These are phyloP conservation scores for Phlebopus sp. DNA, from an alignment of 1,284 basidiomycete species.

Conservation along the genomic window DNA sequence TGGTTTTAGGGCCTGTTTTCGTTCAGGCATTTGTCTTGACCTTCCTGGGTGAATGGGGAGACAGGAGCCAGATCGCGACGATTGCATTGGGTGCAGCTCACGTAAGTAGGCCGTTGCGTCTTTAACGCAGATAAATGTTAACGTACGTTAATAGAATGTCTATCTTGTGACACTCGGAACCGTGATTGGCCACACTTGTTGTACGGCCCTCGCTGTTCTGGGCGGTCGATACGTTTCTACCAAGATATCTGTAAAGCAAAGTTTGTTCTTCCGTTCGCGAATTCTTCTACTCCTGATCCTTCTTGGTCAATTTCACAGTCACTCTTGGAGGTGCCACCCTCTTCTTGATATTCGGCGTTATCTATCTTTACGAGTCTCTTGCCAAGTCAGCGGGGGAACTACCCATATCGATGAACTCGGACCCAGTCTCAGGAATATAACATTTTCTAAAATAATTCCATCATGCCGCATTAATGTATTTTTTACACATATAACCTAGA, in stretches of 20 bases:
- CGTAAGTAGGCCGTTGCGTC: slow-evolving; percentile 48
- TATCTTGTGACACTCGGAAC: slow-evolving; percentile 88
- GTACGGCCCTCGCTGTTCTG: slow-evolving; percentile 87
- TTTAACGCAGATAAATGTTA: slow-evolving; percentile 3
- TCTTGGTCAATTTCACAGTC: neutral
- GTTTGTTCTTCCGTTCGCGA: slow-evolving; percentile 46
- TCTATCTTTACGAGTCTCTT: slow-evolving; percentile 47
- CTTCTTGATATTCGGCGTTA: slow-evolving; percentile 60
- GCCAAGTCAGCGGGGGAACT: slow-evolving; percentile 13
- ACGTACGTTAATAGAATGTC: slow-evolving; percentile 44
- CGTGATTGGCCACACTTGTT: slow-evolving; percentile 83
- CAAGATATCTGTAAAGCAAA: slow-evolving; percentile 92
- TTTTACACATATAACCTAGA: neutral
- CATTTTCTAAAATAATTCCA: slow-evolving; percentile 33
- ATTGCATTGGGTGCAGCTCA: slow-evolving; percentile 96
- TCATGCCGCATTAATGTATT: slow-evolving; percentile 26
- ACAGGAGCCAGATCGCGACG: slow-evolving; percentile 95
- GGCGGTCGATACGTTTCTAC: slow-evolving; percentile 90
- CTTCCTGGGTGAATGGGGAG: slow-evolving; percentile 98
- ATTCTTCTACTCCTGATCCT: neutral
- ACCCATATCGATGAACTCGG: slow-evolving; percentile 14
- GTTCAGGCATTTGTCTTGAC: slow-evolving; percentile 95
- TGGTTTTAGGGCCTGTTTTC: slow-evolving; percentile 89
- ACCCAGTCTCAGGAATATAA: slow-evolving; percentile 28
- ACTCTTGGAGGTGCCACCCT: slow-evolving; percentile 54